Evolutionary conservation across 495 filamentous ascomycete genomes (phyloP).

Genomic region (Alectoria sarmentosa): DNA sequence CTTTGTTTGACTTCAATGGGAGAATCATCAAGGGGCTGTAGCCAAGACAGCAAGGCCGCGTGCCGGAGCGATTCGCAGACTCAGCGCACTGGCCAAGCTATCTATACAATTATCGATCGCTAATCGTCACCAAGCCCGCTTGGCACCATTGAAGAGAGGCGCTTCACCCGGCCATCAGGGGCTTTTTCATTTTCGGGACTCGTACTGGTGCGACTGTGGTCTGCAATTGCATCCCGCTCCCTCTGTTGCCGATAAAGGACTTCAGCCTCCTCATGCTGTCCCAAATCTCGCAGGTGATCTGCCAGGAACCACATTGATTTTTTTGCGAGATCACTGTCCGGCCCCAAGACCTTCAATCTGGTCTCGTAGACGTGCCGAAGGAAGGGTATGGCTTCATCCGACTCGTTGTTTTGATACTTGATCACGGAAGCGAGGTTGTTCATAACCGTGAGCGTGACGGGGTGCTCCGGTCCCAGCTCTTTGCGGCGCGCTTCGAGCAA

Average conservation of each 20-base stretch:
- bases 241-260: not conserved
- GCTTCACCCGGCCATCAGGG: not conserved
- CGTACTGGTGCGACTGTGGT: not conserved
- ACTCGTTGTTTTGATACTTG: slow-evolving; percentile 9
- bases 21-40: too few species aligned
- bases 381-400: slow-evolving; percentile 16
- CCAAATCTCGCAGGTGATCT: slow-evolving; percentile 10
- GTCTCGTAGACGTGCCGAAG: slow-evolving; percentile 23
- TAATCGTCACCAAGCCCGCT: too few species aligned
- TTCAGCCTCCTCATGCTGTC: slow-evolving; percentile 9
- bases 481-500: slow-evolving; percentile 17
- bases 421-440: slow-evolving; percentile 18
- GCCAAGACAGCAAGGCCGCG: not conserved
- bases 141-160: not conserved
- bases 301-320: not conserved
- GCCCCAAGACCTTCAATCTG: slow-evolving; percentile 28
- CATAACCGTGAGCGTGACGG: slow-evolving; percentile 20
- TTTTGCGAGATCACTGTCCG: not conserved
- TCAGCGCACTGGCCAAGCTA: not conserved
- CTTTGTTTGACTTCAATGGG: too few species aligned
- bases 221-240: not conserved
- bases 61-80: not conserved
- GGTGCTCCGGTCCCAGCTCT: slow-evolving; percentile 22
- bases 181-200: not conserved
- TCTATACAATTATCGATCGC: not conserved